Evolutionary conservation across 2,329 filamentous ascomycete genomes (phyloP), one percentile per base, ranked within the genome.

Genomic region (Diplocarpon rosae): DNA sequence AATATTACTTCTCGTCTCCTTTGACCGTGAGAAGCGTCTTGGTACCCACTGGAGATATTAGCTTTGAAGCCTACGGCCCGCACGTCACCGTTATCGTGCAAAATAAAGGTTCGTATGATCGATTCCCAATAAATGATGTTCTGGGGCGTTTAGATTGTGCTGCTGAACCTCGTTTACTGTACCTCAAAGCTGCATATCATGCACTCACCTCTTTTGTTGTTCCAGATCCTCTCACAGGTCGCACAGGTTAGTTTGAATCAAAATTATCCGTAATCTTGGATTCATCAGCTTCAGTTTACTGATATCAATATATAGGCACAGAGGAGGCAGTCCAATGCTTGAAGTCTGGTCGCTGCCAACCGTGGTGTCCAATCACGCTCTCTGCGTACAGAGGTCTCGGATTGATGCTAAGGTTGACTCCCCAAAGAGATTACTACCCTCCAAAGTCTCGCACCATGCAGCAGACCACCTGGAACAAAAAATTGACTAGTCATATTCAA

Each of bases 121-220:
- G 64, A 7, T 83, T 72, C 39, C 62, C 61, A 0, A 69, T 83
- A 35, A 70, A 83, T 37, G 55, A 66, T 1, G 55, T 73, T 0
- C 64, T 85, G 1, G 70, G 73, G 0, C 67, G 74, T 0, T 58
- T 85, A 0, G 67, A 72, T 2, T 80, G 76, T 31, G 66, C 78
- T 0, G 63, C 73, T 0, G 78, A 83, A 37, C 73, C 74, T 0
- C 56, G 57, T 0, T 59, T 78, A 0, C 60, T 77, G 0, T 79
- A 78, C 44, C 63, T 63, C 1, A 81, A 78, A 52, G 77, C 76
- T 0, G 59, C 69, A 3, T 57, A 78, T 1, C 80, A 85, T 54
- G 80, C 78, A 0, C 60, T 69, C 4, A 84, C 80, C 0, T 79
- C 78, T 0, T 75, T 71, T 28, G 53, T 70, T 0, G 30, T 83